Percentiles rank a stretch among this genome's conserved stretches.
These are phyloP conservation scores for Linnemannia schmuckeri DNA, from an alignment of 192 early-diverging fungal genomes.

Conservation along the genomic window DNA sequence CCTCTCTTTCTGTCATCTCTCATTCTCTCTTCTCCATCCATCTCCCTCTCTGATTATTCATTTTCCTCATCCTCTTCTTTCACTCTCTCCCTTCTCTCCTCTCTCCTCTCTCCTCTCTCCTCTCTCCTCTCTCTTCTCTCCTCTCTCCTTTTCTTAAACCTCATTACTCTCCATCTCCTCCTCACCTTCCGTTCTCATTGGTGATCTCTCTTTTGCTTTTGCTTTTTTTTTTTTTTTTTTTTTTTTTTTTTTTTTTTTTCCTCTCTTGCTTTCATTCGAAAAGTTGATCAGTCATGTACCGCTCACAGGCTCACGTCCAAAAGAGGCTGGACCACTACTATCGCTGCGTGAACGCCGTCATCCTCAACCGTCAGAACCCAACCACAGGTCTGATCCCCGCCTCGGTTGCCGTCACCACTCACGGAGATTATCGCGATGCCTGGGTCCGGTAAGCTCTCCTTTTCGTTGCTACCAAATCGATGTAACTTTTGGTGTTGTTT, in stretches of 20 bases:
- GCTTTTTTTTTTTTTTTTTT: not conserved
- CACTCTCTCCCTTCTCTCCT: not conserved
- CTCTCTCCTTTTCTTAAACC: not conserved
- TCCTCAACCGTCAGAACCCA: constrained; percentile 84
- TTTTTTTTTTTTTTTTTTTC: not conserved
- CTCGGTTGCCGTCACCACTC: constrained; percentile 86
- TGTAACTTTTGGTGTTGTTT: not conserved
- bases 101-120: not conserved
- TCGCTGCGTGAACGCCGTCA: constrained; percentile 77
- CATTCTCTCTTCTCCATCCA: not conserved
- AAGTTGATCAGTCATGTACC: constrained; percentile 24
- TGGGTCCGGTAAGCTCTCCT: constrained; percentile 79
- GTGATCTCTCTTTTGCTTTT: not conserved
- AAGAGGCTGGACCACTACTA: constrained; percentile 83
- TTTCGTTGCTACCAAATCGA: not conserved
- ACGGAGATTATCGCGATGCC: constrained; percentile 91
- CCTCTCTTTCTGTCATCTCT: not conserved
- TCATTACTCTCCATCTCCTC: constrained; percentile 2
- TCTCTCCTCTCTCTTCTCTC: not conserved
- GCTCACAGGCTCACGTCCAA: constrained; percentile 42
- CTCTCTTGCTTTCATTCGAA: too few species aligned
- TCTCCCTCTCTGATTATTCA: not conserved
- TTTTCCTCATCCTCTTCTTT: not conserved
- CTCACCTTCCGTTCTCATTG: not conserved
- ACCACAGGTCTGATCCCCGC: constrained; percentile 90